Evolutionary conservation across 2,329 filamentous ascomycete species (phyloP).

Genomic region (Cylindrodendrum hubeiense): DNA sequence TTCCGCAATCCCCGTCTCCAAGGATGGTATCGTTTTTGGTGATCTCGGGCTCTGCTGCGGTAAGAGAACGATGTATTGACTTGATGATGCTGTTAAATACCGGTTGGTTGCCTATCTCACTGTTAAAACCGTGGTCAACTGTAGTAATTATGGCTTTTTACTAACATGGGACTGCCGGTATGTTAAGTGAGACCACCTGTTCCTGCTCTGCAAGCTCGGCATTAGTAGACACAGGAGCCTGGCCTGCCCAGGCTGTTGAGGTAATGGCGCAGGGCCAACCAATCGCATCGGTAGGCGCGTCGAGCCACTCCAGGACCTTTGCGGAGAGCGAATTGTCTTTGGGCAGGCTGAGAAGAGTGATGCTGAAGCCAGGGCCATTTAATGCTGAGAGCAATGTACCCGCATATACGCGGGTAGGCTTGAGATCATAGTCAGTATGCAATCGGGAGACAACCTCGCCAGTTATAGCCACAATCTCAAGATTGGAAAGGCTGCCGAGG

Average conservation of each 20-base stretch:
- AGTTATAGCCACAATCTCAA: conserved; percentile 6
- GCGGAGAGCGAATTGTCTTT: conserved; percentile 1
- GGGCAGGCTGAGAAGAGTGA: conserved; percentile 7
- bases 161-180: conserved; percentile 1
- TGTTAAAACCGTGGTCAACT: neutral
- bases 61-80: conserved; percentile 3
- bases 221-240: neutral
- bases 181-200: neutral
- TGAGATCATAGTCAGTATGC: neutral
- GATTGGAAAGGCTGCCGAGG: neutral
- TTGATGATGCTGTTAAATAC: neutral
- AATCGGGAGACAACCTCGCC: conserved; percentile 11
- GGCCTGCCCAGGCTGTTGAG: neutral
- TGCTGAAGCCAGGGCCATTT: conserved; percentile 13
- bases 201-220: neutral
- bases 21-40: conserved; percentile 15
- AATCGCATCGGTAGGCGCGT: conserved; percentile 6
- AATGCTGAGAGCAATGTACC: conserved; percentile 16
- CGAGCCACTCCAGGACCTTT: conserved; percentile 10
- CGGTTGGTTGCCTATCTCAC: neutral
- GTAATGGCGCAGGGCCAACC: conserved; percentile 6
- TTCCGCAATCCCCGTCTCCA: conserved; percentile 19
- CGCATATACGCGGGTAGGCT: conserved; percentile 5
- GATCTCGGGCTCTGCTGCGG: conserved; percentile 10
- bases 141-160: neutral